These are phyloP conservation scores for Globisporangium nunn DNA, from an alignment of 352 stramenopile genomes.

Conservation along the genomic window DNA sequence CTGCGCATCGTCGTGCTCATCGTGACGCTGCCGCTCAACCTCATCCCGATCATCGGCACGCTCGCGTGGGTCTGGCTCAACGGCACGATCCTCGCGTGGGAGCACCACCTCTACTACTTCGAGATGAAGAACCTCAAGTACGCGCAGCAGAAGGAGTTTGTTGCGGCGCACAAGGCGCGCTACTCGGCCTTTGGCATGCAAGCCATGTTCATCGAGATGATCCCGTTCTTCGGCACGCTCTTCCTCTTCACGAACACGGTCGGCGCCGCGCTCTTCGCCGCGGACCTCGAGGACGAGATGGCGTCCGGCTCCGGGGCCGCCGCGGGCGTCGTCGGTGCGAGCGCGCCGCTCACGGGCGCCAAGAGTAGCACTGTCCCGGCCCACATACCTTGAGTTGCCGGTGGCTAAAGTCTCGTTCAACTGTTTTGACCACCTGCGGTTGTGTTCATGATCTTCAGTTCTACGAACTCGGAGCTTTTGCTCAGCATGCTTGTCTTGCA, in stretches of 20 bases:
- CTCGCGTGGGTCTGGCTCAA: conserved; percentile 65
- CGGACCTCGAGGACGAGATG: conserved; percentile 48
- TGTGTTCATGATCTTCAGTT: no score
- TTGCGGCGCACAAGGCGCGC: conserved; percentile 38
- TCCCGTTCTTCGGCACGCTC: conserved; percentile 49
- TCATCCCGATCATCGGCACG: conserved; percentile 58
- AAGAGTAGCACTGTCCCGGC: conserved; percentile 2
- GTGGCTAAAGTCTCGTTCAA: no score
- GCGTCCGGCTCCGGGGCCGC: conserved; percentile 2
- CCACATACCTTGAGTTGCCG: background rate
- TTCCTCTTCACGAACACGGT: conserved; percentile 74
- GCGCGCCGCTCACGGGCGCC: background rate
- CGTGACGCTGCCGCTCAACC: conserved; percentile 55
- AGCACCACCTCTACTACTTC: conserved; percentile 74
- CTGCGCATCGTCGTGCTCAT: conserved; percentile 43
- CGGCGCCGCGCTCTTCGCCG: conserved; percentile 56
- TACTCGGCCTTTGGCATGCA: conserved; percentile 72
- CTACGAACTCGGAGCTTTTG: no score
- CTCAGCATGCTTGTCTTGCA: no score
- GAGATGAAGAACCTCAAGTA: conserved; percentile 59
- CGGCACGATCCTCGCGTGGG: conserved; percentile 58
- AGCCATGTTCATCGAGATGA: conserved; percentile 66
- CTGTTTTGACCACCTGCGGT: no score
- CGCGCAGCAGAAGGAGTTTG: conserved; percentile 41
- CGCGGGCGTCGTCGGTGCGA: background rate